Evolutionary conservation across 176 grass and related monocot species (phyloP), one percentile per base, ranked within the genome.

Genomic region (Alloteropsis semialata): DNA sequence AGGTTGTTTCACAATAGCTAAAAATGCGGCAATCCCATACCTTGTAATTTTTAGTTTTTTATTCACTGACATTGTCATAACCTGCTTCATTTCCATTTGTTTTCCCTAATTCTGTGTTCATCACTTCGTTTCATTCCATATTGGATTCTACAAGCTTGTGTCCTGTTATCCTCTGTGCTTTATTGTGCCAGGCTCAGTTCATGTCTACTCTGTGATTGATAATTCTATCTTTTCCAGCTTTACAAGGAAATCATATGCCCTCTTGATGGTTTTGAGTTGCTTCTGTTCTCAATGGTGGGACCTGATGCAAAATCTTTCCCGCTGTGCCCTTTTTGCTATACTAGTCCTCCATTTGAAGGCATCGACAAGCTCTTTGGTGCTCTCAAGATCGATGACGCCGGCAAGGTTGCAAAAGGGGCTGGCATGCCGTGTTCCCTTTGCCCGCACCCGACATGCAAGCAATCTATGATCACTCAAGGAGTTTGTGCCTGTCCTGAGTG

Each of bases 391-490:
- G 91, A 90, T 60, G 87, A 84, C 44, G 77, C 89, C 0, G 89
- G 89, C 25, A 91, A 94, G 77, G 78, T 87, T 64, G 92, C 77
- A 9, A 94, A 94, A 81, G 92, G 92, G 13, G 92, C 87, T 38
- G 96, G 92, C 69, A 98, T 98, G 96, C 96, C 96, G 2, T 98
- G 96, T 62, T 98, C 93, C 91, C 96, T 93, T 48, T 98, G 96
- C 63, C 92, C 85, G 1, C 96, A 98, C 83, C 96, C 96, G 0
- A 95, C 96, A 49, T 98, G 96, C 66, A 88, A 90, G 53, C 92
- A 98, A 48, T 98, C 96, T 19, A 85, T 98, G 79, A 98, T 98
- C 84, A 91, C 88, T 13, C 92, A 93, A 90, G 96, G 96, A 53
- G 96, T 98, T 24, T 98, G 96, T 57, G 92, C 92, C 37, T 98